These are phyloP conservation scores for Pyrenophora tritici-repentis DNA, from an alignment of 2,329 filamentous ascomycete species.

Conservation along the genomic window DNA sequence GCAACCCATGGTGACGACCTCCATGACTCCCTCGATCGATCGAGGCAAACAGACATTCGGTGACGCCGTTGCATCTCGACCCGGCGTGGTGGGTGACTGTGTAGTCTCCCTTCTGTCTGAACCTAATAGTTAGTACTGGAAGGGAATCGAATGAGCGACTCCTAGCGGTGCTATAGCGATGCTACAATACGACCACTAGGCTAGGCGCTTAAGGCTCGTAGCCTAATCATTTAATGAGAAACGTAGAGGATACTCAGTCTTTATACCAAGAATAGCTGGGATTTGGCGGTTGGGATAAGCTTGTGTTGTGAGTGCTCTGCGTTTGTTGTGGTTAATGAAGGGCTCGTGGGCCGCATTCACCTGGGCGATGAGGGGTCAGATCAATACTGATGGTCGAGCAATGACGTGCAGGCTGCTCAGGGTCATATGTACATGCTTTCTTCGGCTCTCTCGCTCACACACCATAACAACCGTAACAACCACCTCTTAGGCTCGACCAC, in stretches of 20 bases:
- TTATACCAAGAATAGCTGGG: neutral
- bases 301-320: neutral
- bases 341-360: constrained; percentile 6
- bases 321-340: constrained; percentile 5
- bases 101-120: constrained; percentile 9
- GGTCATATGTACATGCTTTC: neutral
- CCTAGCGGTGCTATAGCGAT: neutral
- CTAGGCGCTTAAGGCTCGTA: neutral
- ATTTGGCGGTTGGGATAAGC: neutral
- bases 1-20: constrained; percentile 3
- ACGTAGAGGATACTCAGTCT: neutral
- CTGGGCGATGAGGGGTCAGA: neutral
- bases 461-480: neutral
- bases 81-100: neutral
- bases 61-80: neutral
- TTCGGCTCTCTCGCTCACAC: neutral
- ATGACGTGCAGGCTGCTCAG: neutral
- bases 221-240: neutral
- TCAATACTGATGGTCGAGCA: neutral
- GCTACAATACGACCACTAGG: neutral
- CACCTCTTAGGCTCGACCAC: neutral
- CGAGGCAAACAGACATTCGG: neutral
- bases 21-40: constrained; percentile 1
- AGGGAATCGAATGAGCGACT: neutral
- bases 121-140: neutral